These are phyloP conservation scores for Alternaria angustiovoidea DNA, from an alignment of 2,329 filamentous ascomycete genomes.

Conservation along the genomic window DNA sequence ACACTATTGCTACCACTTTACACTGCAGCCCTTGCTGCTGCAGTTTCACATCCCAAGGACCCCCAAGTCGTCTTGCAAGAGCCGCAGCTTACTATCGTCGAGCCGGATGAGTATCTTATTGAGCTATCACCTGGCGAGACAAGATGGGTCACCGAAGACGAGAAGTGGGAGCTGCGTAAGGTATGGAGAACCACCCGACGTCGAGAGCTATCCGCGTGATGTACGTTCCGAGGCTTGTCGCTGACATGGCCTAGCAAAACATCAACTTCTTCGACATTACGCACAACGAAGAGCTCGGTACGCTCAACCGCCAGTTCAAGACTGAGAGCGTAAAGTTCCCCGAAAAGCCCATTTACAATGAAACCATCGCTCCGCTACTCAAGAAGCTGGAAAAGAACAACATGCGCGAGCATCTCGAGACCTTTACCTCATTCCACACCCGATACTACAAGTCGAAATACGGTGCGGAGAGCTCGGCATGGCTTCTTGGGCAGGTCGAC, in stretches of 20 bases:
- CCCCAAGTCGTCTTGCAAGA: slow-evolving; percentile 43
- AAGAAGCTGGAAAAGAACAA: slow-evolving; percentile 75
- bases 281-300: slow-evolving; percentile 71
- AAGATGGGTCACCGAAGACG: slow-evolving; percentile 87
- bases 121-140: slow-evolving; percentile 86
- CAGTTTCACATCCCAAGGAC: slow-evolving; percentile 36
- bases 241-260: slow-evolving; percentile 69
- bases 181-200: slow-evolving; percentile 59
- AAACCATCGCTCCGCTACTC: slow-evolving; percentile 72
- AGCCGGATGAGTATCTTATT: slow-evolving; percentile 64
- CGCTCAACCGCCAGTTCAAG: slow-evolving; percentile 39
- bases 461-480: slow-evolving; percentile 84
- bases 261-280: slow-evolving; percentile 96
- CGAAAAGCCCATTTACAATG: slow-evolving; percentile 68
- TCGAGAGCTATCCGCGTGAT: not conserved
- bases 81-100: slow-evolving; percentile 34
- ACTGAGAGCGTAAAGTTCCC: slow-evolving; percentile 69
- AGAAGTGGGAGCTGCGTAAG: slow-evolving; percentile 90
- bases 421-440: slow-evolving; percentile 80
- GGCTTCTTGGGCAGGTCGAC: slow-evolving; percentile 80
- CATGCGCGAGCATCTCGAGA: slow-evolving; percentile 80
- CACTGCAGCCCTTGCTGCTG: slow-evolving; percentile 39
- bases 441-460: slow-evolving; percentile 82
- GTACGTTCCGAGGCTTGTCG: not conserved
- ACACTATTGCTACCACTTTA: slow-evolving; percentile 45